A percentile compares a stretch with the other conserved stretches of the same genome.
Conservation (phyloP, 164 flowering plant species). For the Piper longum region DNA sequence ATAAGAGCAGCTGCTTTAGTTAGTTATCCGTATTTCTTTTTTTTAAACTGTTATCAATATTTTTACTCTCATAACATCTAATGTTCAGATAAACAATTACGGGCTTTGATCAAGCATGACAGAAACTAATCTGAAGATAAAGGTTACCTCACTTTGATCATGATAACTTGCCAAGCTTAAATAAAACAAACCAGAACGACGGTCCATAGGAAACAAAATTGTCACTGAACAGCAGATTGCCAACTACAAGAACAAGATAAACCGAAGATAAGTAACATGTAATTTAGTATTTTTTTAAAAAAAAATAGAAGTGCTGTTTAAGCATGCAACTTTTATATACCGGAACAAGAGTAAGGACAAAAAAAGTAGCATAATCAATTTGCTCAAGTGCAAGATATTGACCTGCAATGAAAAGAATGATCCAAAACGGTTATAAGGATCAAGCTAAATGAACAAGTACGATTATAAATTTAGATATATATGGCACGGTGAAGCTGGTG, state of each 20-base stretch:
- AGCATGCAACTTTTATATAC: conserved; percentile 4
- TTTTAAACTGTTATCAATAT: background rate
- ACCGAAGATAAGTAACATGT: background rate
- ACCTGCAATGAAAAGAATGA: conserved; percentile 6
- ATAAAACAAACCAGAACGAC: conserved; percentile 4
- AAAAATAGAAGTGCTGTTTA: background rate
- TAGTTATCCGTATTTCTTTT: background rate
- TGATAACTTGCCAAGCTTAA: background rate
- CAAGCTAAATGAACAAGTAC: too few relatives aligned
- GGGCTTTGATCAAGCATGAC: background rate
- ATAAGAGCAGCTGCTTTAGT: background rate
- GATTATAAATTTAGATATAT: too few relatives aligned
- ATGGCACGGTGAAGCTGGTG: background rate
- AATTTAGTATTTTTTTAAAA: too few relatives aligned
- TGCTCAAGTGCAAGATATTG: conserved; percentile 10
- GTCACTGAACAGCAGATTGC: conserved; percentile 8
- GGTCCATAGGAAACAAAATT: conserved; percentile 9
- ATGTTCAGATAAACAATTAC: too few relatives aligned
- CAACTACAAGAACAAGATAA: conserved; percentile 3
- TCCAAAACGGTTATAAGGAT: too few relatives aligned
- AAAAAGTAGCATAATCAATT: conserved; percentile 5
- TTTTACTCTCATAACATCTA: too few relatives aligned
- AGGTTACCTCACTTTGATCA: conserved; percentile 8
- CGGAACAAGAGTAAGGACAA: conserved; percentile 8
- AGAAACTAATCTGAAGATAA: background rate